Percentiles rank a stretch among this genome's conserved stretches.
phyloP scores from a whole-genome alignment of 2,329 filamentous ascomycete species.

The Neofusicoccum ribis region DNA sequence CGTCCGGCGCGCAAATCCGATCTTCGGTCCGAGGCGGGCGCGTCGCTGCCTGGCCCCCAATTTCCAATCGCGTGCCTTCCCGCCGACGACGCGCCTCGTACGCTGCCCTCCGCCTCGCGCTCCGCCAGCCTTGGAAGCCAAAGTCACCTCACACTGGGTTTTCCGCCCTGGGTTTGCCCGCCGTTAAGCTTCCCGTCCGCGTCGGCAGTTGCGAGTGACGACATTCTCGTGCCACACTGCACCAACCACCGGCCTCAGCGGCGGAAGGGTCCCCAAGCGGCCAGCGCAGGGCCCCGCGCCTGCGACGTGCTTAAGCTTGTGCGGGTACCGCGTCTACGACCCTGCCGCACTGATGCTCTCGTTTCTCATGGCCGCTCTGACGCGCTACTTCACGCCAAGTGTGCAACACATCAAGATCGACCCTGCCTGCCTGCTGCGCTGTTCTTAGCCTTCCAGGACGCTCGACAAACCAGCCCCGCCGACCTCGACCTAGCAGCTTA shows the following conservation, averaged over 20 bases:
- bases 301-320: slow-evolving; percentile 1
- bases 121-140: neutral
- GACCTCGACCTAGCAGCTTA: neutral
- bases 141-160: neutral
- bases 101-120: neutral
- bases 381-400: no score
- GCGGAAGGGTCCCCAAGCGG: neutral
- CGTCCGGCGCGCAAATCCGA: neutral
- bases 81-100: no score
- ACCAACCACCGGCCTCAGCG: neutral
- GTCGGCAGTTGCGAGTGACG: neutral
- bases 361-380: neutral
- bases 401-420: no score
- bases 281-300: no score
- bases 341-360: no score
- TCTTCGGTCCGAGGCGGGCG: slow-evolving; percentile 7
- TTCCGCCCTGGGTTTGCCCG: neutral
- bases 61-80: no score
- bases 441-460: neutral
- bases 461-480: neutral
- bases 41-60: neutral
- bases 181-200: neutral
- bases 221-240: neutral
- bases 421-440: neutral
- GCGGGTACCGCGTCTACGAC: neutral